These are phyloP conservation scores for Pseudocohnilembus persalinus DNA, from an alignment of 169 alveolate species.

Conservation along the genomic window DNA sequence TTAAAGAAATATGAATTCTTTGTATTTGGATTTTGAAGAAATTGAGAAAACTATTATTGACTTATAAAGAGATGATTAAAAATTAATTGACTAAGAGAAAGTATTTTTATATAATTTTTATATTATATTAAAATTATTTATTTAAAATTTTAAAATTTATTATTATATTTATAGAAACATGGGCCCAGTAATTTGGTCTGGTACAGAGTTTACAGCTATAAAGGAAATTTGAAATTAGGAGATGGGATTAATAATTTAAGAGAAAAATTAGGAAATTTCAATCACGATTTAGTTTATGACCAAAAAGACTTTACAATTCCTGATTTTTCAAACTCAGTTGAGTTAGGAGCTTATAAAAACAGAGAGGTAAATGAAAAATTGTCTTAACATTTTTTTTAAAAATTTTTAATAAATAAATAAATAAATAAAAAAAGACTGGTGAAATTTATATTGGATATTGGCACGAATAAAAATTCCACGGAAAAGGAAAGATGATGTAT, in stretches of 20 bases:
- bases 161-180: background rate
- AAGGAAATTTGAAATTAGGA: too few species aligned
- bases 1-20: too few species aligned
- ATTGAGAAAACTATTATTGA: background rate
- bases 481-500: slow-evolving; percentile 57
- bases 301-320: background rate
- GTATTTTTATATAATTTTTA: background rate
- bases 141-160: too few species aligned
- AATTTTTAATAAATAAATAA: too few species aligned
- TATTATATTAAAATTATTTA: too few species aligned
- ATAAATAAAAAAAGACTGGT: background rate
- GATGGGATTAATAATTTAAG: background rate
- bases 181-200: background rate
- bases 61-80: background rate
- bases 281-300: background rate
- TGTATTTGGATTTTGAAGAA: background rate
- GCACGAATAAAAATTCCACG: background rate
- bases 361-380: background rate
- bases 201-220: background rate
- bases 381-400: too few species aligned
- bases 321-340: background rate
- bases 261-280: background rate
- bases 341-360: background rate
- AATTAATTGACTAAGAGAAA: background rate
- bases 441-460: background rate